Evolutionary conservation across 129 eudicot genomes (phyloP), one percentile per base, ranked within the genome.

Genomic region (Centella asiatica): DNA sequence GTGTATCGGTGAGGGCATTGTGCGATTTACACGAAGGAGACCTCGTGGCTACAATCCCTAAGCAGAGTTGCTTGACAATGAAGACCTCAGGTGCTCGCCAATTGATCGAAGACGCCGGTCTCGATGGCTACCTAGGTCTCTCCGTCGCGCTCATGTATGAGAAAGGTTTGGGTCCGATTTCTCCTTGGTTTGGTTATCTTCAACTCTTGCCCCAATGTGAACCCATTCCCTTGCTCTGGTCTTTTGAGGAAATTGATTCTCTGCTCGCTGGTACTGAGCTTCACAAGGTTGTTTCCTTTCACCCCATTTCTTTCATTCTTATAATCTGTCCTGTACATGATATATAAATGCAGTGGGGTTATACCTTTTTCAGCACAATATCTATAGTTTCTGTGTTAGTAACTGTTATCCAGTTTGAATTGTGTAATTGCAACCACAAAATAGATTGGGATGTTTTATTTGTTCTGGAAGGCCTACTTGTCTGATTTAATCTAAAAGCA

Each of bases 131-230:
- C 49, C 68, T 92, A 29, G 98, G 81, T 14, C 85, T 92, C 18
- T 73, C 94, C 0, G 80, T 92, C 0, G 98, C 94, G 12, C 24
- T 92, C 8, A 92, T 92, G 98, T 87, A 77, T 44, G 94, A 92
- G 67, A 76, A 68, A 44, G 87, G 94, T 76, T 66, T 92, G 39
- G 90, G 83, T 0, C 69, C 69, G 2, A 22, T 9, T 11, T 87
- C 98, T 17, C 82, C 80, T 18, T 92, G 98, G 95, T 85, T 78
- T 32, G 79, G 58, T 20, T 92, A 92, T 62, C 77, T 92, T 5
- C 79, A 87, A 22, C 28, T 84, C 0, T 23, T 87, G 74, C 95
- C 98, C 20, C 40, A 64, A 2, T 23, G 47, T 17, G 81, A 81
- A 68, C 78, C 83, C 28, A 78, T 92, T 15, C 95, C 98, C 0